Base-by-base conservation (phyloP, 164 flowering plant genomes). In the Hamamelis virginiana region DNA sequence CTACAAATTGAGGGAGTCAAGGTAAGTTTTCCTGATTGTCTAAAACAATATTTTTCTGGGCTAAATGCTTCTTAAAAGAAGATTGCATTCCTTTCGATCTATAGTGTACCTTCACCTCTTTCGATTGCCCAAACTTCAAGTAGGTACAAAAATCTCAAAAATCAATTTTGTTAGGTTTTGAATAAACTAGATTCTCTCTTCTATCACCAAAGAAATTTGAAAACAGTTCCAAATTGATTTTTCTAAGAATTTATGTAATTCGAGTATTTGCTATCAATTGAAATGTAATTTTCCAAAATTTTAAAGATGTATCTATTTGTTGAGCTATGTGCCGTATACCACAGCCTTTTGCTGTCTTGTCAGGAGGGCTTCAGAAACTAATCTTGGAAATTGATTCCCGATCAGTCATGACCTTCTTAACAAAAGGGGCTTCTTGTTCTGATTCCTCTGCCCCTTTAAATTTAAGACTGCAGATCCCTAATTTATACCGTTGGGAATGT, bases 1-100 rank as follows among this genome's bases (percentile, higher is more conserved):
- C 76, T 84, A 58, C 81, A 84, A 78, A 89, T 91, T 74, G 89
- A 91, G 63, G 94, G 94, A 62, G 96, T 95, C 53, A 84, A 83
- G 91, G 99, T 86, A 68, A 77, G 77, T 61, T 64, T 19, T 67
- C 62, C 22, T 56, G n/a, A 67, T 27, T 28, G 18, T 38, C 3
- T 3, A 38, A 25, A 41, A 21, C 22, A 51, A 25, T 65, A 13
- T n/a, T 21, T 44, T 43, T 63, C 3, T 66, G 14, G 4, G 59
- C 18, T 53, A 56, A 56, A 23, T 23, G 23, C 0, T 22, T 15
- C 21, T 18, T 16, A 38, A 57, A 57, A 26, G 13, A 57, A 6
- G 5, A 57, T 25, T 57, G 23, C 0, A 2, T 33, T 57, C 18
- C 13, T 25, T 23, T 26, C 60, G 23, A 15, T 57, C 14, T 57